Evolutionary conservation across 2,329 filamentous ascomycete species (phyloP), one percentile per base, ranked within the genome.

Genomic region (Pseudogymnoascus sp.): DNA sequence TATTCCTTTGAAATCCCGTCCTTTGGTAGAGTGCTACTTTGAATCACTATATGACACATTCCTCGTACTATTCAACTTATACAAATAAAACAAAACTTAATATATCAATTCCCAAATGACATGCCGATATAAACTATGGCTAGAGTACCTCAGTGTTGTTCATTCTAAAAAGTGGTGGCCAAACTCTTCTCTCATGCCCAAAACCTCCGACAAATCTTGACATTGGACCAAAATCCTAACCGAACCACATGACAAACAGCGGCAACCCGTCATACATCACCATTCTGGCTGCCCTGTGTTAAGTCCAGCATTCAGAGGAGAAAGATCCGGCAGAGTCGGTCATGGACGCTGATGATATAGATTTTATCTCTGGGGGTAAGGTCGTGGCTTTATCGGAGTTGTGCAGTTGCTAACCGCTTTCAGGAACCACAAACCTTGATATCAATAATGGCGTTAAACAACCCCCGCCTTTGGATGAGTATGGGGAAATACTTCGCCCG

Each of bases 361-460:
- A 38, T 65, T 62, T 63, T 33, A 61, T 72, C 55, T 66, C 68
- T 35, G 63, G 69, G 63, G 65, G 71, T 69, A 64, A 65, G 65
- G 21, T 21, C 10, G 39, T 55, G 35, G 29, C 14, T 14, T 19
- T 14, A 59, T 12, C 31, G 43, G 4, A 19, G 16, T 10, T 38
- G 21, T 49, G 59, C 26, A 52, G 45, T 38, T 37, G 55, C 67
- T 71, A 41, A 69, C 49, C 39, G 23, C 60, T 26, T 26, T 60
- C 64, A 72, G 71, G 67, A 43, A 61, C 70, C 59, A 66, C 67
- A 45, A 64, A 68, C 21, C 66, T 73, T 61, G 63, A 68, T 61
- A 66, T 73, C 61, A 61, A 70, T 55, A 65, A 71, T 65, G 65
- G 64, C 23, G 62, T 64, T 23, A 65, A 43, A 45, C 63, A 68